These are phyloP conservation scores for Bimuria novae-zelandiae DNA, from an alignment of 2,329 filamentous ascomycete genomes.

Conservation along the genomic window DNA sequence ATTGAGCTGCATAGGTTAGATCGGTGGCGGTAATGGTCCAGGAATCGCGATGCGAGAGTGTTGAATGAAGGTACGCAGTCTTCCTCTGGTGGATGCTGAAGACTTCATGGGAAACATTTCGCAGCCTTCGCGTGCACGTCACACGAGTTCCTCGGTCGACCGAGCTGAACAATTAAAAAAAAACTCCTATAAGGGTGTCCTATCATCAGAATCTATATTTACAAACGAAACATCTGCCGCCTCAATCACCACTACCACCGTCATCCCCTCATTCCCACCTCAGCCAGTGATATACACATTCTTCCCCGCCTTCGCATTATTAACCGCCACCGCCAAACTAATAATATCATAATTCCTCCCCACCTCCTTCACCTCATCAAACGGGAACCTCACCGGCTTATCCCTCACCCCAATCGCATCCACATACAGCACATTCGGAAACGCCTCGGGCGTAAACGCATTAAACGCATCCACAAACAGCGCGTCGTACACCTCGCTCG, in stretches of 20 bases:
- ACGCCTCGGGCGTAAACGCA: conserved; percentile 38
- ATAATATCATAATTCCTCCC: conserved; percentile 33
- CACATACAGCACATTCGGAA: conserved; percentile 44
- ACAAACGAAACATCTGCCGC: neutral
- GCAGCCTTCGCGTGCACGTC: no score
- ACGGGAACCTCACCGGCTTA: conserved; percentile 38
- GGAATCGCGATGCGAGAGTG: no score
- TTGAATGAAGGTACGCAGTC: no score
- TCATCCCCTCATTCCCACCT: conserved; percentile 7
- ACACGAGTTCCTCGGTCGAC: neutral
- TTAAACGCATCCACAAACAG: conserved; percentile 41
- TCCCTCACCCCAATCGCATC: conserved; percentile 41
- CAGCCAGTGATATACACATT: conserved; percentile 31
- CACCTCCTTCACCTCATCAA: conserved; percentile 29
- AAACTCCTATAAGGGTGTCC: neutral
- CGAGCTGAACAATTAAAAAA: neutral
- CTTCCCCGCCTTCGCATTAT: conserved; percentile 39
- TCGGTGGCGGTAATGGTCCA: no score
- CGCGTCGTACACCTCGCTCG: conserved; percentile 33
- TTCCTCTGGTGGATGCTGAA: no score
- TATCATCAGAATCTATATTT: no score
- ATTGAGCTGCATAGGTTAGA: no score
- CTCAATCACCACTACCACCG: neutral
- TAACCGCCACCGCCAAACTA: conserved; percentile 43
- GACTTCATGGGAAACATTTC: no score